phyloP scores from a whole-genome alignment of 495 filamentous ascomycete species.

The Chaetomium fimeti region DNA sequence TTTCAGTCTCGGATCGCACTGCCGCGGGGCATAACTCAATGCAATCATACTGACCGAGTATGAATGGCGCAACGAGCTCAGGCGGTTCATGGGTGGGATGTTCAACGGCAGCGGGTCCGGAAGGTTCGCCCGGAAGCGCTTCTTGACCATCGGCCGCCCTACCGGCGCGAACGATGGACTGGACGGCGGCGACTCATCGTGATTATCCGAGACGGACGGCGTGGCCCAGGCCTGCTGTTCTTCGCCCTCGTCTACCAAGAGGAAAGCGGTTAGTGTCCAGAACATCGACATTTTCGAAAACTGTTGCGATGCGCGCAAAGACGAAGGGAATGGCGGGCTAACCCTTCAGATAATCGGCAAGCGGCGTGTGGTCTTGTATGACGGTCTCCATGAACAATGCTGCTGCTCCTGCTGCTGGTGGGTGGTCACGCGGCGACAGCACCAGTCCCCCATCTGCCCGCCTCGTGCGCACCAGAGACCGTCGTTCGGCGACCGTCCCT shows the following conservation, averaged over 20 bases:
- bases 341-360: constrained; percentile 95
- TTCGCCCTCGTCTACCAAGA: constrained; percentile 42
- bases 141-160: constrained; percentile 64
- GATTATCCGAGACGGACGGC: constrained; percentile 40
- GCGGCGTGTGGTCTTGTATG: constrained; percentile 83
- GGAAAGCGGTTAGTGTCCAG: constrained; percentile 17
- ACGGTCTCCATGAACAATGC: constrained; percentile 77
- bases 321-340: constrained; percentile 28
- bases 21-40: not conserved
- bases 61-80: constrained; percentile 38
- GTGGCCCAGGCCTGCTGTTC: constrained; percentile 44
- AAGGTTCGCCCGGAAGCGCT: constrained; percentile 64
- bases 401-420: constrained; percentile 37
- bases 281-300: constrained; percentile 6
- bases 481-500: constrained; percentile 15
- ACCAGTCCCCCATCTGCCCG: constrained; percentile 38
- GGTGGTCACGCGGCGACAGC: constrained; percentile 33
- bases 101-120: constrained; percentile 61
- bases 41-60: constrained; percentile 29
- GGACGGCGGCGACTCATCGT: constrained; percentile 46
- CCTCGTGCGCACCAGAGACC: constrained; percentile 23
- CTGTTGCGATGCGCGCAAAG: not conserved
- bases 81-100: constrained; percentile 40
- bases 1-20: constrained; percentile 3
- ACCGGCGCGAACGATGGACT: constrained; percentile 71